Percentiles rank a stretch among this genome's conserved stretches.
These are phyloP conservation scores for Pisolithus microcarpus DNA, from an alignment of 768 basidiomycete genomes.

Conservation along the genomic window DNA sequence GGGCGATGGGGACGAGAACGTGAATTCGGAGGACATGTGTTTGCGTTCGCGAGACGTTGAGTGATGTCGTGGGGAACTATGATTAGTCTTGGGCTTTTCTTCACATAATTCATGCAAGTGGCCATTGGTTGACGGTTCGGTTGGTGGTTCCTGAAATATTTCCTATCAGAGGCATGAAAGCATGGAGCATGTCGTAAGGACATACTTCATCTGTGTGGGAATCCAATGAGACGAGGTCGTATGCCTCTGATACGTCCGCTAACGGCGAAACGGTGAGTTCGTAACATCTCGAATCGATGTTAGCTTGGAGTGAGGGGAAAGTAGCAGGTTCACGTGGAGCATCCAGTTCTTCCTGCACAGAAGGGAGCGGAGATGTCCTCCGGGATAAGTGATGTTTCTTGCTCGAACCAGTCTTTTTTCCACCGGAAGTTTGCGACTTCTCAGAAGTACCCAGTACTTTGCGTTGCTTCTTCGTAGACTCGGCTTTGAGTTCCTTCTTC, in stretches of 20 bases:
- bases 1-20: slow-evolving; percentile 69
- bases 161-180: background rate
- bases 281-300: slow-evolving; percentile 69
- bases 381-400: slow-evolving; percentile 31
- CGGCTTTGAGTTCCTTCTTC: slow-evolving; percentile 38
- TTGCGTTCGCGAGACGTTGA: slow-evolving; percentile 59
- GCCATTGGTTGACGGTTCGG: slow-evolving; percentile 29
- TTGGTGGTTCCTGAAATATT: slow-evolving; percentile 40
- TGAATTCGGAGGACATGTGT: slow-evolving; percentile 66
- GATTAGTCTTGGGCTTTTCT: slow-evolving; percentile 22
- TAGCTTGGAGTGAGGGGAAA: slow-evolving; percentile 38
- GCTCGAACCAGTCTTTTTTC: slow-evolving; percentile 34
- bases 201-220: slow-evolving; percentile 43
- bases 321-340: slow-evolving; percentile 22
- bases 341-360: slow-evolving; percentile 46
- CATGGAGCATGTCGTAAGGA: slow-evolving; percentile 5
- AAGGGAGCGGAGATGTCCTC: slow-evolving; percentile 54
- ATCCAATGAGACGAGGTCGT: slow-evolving; percentile 38
- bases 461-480: slow-evolving; percentile 48
- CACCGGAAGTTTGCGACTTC: slow-evolving; percentile 25
- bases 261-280: slow-evolving; percentile 72
- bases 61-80: slow-evolving; percentile 59
- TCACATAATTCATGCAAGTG: slow-evolving; percentile 23
- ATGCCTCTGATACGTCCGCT: slow-evolving; percentile 70
- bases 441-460: slow-evolving; percentile 34